Percentiles rank a stretch among this genome's conserved stretches.
Evolutionary conservation across 257 asterid genomes (phyloP).

Genomic region (Primulina huaijiensis): DNA sequence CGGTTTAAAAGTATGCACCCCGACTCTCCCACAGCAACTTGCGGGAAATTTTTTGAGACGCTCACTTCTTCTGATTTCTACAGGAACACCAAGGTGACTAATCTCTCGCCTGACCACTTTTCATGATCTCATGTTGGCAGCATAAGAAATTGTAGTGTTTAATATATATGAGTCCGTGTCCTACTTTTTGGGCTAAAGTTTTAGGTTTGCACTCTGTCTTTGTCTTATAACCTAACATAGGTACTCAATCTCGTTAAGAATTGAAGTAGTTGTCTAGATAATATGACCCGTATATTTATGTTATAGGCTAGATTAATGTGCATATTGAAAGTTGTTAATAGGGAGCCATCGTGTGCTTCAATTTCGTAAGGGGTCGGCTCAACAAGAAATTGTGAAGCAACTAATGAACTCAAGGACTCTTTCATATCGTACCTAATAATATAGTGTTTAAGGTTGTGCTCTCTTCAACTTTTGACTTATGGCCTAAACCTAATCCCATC

Average conservation of each 20-base stretch:
- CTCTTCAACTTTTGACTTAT: neutral
- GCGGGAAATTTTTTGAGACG: constrained; percentile 77
- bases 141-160: neutral
- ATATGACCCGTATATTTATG: neutral
- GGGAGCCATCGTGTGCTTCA: neutral
- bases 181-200: neutral
- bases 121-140: neutral
- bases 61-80: constrained; percentile 83
- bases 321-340: neutral
- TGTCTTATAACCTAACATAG: neutral
- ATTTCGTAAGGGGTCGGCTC: neutral
- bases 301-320: neutral
- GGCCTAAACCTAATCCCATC: neutral
- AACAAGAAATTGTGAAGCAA: too few relatives aligned
- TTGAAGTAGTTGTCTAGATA: neutral
- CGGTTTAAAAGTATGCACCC: constrained; percentile 82
- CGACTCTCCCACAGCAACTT: constrained; percentile 81
- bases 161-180: neutral
- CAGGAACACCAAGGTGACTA: constrained; percentile 76
- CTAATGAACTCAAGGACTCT: neutral
- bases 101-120: neutral
- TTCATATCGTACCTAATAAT: neutral
- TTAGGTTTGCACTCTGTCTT: neutral
- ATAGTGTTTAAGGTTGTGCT: neutral
- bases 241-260: neutral